Conservation (phyloP, 345 rosid species). For the Gossypium ekmanianum region DNA sequence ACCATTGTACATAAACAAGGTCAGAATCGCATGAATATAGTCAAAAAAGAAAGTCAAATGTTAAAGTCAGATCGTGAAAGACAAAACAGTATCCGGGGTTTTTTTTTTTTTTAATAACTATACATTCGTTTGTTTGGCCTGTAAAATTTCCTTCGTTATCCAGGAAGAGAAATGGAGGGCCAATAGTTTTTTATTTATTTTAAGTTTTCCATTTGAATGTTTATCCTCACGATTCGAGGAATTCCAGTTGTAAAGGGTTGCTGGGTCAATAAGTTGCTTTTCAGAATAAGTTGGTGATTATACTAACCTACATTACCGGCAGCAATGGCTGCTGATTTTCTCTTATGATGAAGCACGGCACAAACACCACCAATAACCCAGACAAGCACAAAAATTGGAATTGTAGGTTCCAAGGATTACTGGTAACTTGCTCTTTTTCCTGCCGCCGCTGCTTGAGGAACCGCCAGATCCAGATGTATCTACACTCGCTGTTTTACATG, state of each 20-base stretch:
- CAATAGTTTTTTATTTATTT: background rate
- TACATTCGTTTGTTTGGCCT: no score
- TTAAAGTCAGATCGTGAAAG: background rate
- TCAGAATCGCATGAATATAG: background rate
- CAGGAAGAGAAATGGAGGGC: no score
- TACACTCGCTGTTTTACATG: slow-evolving; percentile 19
- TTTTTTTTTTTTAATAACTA: background rate
- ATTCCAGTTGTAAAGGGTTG: background rate
- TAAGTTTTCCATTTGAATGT: background rate
- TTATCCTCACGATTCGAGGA: background rate
- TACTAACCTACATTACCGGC: slow-evolving; percentile 18
- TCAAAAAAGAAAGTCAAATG: background rate
- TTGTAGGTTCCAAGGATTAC: slow-evolving; percentile 36
- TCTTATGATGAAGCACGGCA: slow-evolving; percentile 24
- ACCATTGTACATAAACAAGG: background rate
- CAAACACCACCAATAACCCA: slow-evolving; percentile 28
- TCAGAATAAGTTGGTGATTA: no score
- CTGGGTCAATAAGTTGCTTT: background rate
- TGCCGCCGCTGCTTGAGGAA: background rate
- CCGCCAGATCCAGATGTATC: background rate
- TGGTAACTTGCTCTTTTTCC: slow-evolving; percentile 32
- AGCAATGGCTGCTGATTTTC: slow-evolving; percentile 32
- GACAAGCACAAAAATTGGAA: slow-evolving; percentile 33
- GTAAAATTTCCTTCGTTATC: no score
- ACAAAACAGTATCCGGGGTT: no score